Evolutionary conservation across 305 asterid species (phyloP).

Genomic region (Lippia alba): DNA sequence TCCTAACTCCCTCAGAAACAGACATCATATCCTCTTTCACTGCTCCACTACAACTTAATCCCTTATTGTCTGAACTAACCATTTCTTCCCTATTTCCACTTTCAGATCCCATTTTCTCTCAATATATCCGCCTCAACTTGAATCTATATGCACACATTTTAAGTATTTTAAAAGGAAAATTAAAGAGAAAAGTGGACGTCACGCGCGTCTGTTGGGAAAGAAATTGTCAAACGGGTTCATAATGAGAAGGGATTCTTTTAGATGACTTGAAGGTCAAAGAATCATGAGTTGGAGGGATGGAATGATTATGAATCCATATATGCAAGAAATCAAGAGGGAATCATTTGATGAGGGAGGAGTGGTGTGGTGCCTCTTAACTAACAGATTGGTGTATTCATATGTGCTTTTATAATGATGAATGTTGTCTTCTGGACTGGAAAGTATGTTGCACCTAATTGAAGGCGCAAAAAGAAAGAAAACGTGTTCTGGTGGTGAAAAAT

Average conservation of each 20-base stretch:
- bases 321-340: constrained; percentile 34
- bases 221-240: not conserved
- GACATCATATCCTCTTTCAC: not conserved
- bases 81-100: constrained; percentile 16
- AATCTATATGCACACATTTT: no score
- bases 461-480: no score
- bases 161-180: no score
- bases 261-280: not conserved
- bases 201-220: not conserved
- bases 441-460: no score
- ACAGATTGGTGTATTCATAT: constrained; percentile 1
- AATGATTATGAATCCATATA: constrained; percentile 19
- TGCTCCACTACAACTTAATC: no score
- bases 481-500: no score
- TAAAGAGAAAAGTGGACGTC: not conserved
- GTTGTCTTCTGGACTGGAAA: not conserved
- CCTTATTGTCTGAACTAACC: not conserved
- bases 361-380: not conserved
- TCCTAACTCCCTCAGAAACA: constrained; percentile 32
- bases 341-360: not conserved
- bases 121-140: not conserved
- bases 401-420: not conserved
- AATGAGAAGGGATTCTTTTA: no score
- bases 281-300: not conserved
- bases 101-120: constrained; percentile 39